Evolutionary conservation across 306 rosid genomes (phyloP), one percentile per base, ranked within the genome.

Genomic region (Morella rubra): DNA sequence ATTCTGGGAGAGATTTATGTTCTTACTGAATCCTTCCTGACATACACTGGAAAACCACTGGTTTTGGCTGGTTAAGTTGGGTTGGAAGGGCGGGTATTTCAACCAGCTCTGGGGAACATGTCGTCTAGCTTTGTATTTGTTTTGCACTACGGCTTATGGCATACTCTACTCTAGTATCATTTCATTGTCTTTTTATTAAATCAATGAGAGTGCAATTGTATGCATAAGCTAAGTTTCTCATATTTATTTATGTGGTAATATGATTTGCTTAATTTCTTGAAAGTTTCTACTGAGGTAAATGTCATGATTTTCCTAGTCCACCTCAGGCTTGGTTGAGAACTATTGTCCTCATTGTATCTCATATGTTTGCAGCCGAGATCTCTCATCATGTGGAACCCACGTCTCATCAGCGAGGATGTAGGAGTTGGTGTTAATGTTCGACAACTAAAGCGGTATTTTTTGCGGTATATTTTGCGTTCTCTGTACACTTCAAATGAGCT

Each of bases 381-480:
- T 77, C 98, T 95, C 68, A 82, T 92, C 80, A 95, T 95, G 98
- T 95, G 97, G 98, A 92, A 95, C 71, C 98, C 98, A 5, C 96
- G 97, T 79, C 83, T 95, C 83, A 76, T 92, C 62, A 90, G 97
- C 41, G 96, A 87, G 77, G 97, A 95, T 83, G 97, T 95, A n/a
- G 97, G 98, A 73, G 97, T 95, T 73, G 98, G 98, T 52, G 78
- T 86, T 45, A 95, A 95, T 24, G 97, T 92, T 64, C 87, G 98
- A 72, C 84, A 82, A 67, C 83, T 95, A 84, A 89, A 93, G 86
- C 91, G 92, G 65, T 90, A 86, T 86, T 95, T 95, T 82, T 78
- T 95, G 58, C 88, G 97, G 98, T 92, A 81, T 42, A 59, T 13
- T 82, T 82, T 73, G 3, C 40, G 20, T 44, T 69, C 56, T 60